phyloP scores from a whole-genome alignment of 768 basidiomycete species.

The Tylopilus felleus region DNA sequence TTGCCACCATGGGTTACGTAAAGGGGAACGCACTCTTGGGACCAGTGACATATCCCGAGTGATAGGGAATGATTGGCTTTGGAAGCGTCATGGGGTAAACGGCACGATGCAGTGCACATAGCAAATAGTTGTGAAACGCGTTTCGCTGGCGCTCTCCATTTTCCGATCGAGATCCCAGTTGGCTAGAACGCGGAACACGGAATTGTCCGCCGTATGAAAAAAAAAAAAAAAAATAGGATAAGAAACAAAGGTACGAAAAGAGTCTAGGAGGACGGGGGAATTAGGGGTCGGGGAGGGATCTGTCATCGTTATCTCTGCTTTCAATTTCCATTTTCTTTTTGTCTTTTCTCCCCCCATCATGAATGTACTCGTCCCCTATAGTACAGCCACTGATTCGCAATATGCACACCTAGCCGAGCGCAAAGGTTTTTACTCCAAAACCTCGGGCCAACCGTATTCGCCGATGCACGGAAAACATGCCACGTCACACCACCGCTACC shows the following conservation, averaged over 20 bases:
- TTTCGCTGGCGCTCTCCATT: background rate
- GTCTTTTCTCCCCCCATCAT: background rate
- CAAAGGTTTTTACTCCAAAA: background rate
- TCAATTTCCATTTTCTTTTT: background rate
- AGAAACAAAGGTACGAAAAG: background rate
- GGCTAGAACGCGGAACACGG: background rate
- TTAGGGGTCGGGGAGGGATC: background rate
- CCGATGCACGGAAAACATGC: constrained; percentile 11
- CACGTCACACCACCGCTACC: constrained; percentile 16
- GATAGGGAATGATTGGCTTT: background rate
- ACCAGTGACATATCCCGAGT: background rate
- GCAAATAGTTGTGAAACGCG: background rate
- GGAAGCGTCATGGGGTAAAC: background rate
- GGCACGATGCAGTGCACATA: background rate
- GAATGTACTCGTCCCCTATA: background rate
- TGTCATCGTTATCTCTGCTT: background rate
- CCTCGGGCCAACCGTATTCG: background rate
- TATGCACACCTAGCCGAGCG: constrained; percentile 11
- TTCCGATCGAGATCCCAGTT: background rate
- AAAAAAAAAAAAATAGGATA: background rate
- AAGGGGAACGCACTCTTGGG: background rate
- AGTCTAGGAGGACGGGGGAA: background rate
- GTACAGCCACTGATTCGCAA: constrained; percentile 3
- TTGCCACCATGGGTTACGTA: background rate
- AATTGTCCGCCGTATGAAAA: background rate